phyloP scores from a whole-genome alignment of 169 alveolate genomes.

The Babesia bigemina region DNA sequence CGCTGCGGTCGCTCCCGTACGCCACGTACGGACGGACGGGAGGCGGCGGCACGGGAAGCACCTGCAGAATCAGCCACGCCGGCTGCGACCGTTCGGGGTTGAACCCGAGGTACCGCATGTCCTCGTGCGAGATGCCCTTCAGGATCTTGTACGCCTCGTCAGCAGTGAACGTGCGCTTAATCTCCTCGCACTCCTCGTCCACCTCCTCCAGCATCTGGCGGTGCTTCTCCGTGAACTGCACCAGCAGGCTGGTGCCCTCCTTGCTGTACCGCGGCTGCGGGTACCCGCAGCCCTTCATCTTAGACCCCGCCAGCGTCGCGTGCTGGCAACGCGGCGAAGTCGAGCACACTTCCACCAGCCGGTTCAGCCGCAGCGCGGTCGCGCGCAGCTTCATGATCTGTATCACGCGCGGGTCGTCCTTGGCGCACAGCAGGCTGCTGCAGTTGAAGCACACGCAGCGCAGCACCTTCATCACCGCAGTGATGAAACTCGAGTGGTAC shows the following conservation, averaged over 20 bases:
- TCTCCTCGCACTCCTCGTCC: conserved; percentile 81
- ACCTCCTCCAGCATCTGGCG: conserved; percentile 77
- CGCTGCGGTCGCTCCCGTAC: conserved; percentile 92
- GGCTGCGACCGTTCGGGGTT: conserved; percentile 92
- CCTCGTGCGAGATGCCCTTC: conserved; percentile 88
- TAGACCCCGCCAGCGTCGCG: conserved; percentile 65
- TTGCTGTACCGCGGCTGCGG: conserved; percentile 87
- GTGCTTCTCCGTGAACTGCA: conserved; percentile 78
- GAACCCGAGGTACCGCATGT: conserved; percentile 92
- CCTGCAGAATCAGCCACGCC: conserved; percentile 93
- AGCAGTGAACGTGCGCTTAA: conserved; percentile 80
- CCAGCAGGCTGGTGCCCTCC: conserved; percentile 88
- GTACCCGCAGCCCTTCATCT: conserved; percentile 87
- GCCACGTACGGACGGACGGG: conserved; percentile 98
- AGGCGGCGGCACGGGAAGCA: conserved; percentile 98
- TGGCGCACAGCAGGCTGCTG: conserved; percentile 87
- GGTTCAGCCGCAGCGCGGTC: conserved; percentile 62
- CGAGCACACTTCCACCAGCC: conserved; percentile 69
- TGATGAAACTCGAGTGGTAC: conserved; percentile 93
- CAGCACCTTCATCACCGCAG: conserved; percentile 89
- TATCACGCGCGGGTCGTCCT: conserved; percentile 81
- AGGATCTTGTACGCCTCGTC: conserved; percentile 89
- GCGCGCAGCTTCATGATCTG: conserved; percentile 67
- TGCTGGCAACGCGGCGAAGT: conserved; percentile 70
- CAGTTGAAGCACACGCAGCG: conserved; percentile 96